phyloP scores from a whole-genome alignment of 768 basidiomycete species.

The Pleurotus tuber-regium region DNA sequence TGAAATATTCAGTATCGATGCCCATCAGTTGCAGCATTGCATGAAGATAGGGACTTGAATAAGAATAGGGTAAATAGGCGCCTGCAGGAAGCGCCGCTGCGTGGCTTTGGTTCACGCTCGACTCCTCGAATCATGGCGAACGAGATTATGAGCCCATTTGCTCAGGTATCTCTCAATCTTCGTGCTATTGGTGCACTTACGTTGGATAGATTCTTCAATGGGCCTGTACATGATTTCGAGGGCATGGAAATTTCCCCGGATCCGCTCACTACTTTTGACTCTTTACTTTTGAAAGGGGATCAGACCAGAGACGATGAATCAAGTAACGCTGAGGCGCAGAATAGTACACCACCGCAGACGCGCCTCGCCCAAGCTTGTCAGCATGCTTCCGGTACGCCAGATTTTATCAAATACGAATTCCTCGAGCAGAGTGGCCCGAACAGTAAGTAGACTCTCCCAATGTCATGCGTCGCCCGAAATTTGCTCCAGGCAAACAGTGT shows the following conservation, averaged over 20 bases:
- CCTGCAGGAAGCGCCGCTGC: too few species aligned
- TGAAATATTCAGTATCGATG: too few species aligned
- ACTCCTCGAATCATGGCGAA: slow-evolving; percentile 3
- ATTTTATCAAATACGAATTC: slow-evolving; percentile 44
- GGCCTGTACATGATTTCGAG: background rate
- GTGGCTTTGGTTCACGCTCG: too few species aligned
- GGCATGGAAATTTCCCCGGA: background rate
- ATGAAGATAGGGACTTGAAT: too few species aligned
- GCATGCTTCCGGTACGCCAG: background rate
- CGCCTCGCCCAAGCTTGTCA: background rate
- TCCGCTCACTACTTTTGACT: background rate
- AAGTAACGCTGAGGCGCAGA: background rate
- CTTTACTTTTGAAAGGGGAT: background rate
- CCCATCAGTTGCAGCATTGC: too few species aligned
- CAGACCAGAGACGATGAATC: background rate
- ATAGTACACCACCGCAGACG: background rate
- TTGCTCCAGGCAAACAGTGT: slow-evolving; percentile 50
- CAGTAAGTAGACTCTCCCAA: slow-evolving; percentile 27
- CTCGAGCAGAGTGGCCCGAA: slow-evolving; percentile 35
- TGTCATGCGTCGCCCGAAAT: background rate
- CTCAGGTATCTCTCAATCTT: slow-evolving; percentile 25
- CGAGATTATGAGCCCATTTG: slow-evolving; percentile 16
- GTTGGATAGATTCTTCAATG: slow-evolving; percentile 23
- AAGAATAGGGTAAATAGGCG: too few species aligned
- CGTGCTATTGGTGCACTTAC: slow-evolving; percentile 24